A percentile compares a stretch with the other conserved stretches of the same genome.
phyloP scores from a whole-genome alignment of 2,329 filamentous ascomycete genomes.

The Beauveria brongniartii region DNA sequence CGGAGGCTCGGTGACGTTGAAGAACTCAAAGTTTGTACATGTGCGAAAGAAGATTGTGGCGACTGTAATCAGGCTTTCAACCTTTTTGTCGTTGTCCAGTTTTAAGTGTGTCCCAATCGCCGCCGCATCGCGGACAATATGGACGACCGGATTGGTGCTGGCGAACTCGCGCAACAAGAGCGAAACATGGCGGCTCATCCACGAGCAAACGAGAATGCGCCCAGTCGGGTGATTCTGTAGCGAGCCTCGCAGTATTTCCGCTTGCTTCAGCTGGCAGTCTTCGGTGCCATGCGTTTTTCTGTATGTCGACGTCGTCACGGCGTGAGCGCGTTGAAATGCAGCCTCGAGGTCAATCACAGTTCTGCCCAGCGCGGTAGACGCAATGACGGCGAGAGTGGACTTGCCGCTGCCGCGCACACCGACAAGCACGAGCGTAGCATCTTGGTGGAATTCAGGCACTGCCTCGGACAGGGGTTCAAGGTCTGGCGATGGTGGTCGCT shows the following conservation, averaged over 20 bases:
- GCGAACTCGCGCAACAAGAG: conserved; percentile 53
- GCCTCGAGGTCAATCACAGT: conserved; percentile 62
- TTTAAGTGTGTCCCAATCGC: conserved; percentile 57
- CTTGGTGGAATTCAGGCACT: conserved; percentile 39
- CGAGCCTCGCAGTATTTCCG: conserved; percentile 51
- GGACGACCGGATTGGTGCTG: conserved; percentile 60
- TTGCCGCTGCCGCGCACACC: conserved; percentile 70
- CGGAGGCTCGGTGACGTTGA: conserved; percentile 56
- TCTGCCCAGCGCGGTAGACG: conserved; percentile 60
- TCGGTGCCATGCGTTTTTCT: conserved; percentile 53
- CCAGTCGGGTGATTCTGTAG: conserved; percentile 50
- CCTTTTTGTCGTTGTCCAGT: conserved; percentile 45
- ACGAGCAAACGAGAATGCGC: conserved; percentile 64
- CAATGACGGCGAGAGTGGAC: conserved; percentile 67
- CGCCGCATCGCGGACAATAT: conserved; percentile 56
- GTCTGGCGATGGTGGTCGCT: conserved; percentile 19
- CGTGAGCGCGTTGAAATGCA: conserved; percentile 56
- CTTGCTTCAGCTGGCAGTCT: conserved; percentile 57
- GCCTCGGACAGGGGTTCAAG: conserved; percentile 20
- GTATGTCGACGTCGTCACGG: conserved; percentile 53
- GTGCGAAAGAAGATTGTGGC: conserved; percentile 52
- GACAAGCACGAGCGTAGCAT: conserved; percentile 65
- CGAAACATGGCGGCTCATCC: conserved; percentile 58
- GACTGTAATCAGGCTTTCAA: conserved; percentile 49
- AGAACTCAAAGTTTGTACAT: conserved; percentile 70